Conservation (phyloP, 257 asterid genomes). For the Fraxinus americana region DNA sequence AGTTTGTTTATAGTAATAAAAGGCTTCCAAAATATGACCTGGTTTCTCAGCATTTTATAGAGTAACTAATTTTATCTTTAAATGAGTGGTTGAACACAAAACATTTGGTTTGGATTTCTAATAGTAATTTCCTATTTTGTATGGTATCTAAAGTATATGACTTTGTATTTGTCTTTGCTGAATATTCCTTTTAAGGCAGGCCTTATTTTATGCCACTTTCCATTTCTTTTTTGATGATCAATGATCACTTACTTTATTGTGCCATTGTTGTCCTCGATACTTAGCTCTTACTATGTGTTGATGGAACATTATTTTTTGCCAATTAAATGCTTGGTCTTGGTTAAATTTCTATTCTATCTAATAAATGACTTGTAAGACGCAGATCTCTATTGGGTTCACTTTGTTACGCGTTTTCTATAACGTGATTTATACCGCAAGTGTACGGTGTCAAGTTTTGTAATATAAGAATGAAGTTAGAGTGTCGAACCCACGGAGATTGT, state of each 20-base stretch:
- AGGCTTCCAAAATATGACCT: not conserved
- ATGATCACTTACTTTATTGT: not conserved
- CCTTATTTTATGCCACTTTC: too few species aligned
- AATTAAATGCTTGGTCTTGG: slow-evolving; percentile 5
- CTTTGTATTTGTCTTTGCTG: not conserved
- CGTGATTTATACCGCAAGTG: too few species aligned
- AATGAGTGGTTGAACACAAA: not conserved
- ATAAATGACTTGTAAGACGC: too few species aligned
- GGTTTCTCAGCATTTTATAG: not conserved
- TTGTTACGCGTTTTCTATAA: too few species aligned
- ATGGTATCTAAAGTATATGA: too few species aligned
- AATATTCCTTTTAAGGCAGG: too few species aligned
- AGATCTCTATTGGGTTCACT: not conserved
- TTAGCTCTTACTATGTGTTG: not conserved
- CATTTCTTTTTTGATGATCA: too few species aligned
- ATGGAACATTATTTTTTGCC: not conserved
- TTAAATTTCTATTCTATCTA: slow-evolving; percentile 1
- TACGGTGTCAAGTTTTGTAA: too few species aligned
- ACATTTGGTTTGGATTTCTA: not conserved
- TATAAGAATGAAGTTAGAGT: too few species aligned
- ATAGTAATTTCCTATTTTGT: not conserved
- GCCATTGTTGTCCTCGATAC: not conserved
- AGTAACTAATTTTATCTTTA: too few species aligned
- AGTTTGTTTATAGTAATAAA: not conserved
- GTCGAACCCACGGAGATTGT: too few species aligned